Percentiles rank a stretch among this genome's conserved stretches.
phyloP scores from a whole-genome alignment of 2,329 filamentous ascomycete species.

The Cladosporium velox region DNA sequence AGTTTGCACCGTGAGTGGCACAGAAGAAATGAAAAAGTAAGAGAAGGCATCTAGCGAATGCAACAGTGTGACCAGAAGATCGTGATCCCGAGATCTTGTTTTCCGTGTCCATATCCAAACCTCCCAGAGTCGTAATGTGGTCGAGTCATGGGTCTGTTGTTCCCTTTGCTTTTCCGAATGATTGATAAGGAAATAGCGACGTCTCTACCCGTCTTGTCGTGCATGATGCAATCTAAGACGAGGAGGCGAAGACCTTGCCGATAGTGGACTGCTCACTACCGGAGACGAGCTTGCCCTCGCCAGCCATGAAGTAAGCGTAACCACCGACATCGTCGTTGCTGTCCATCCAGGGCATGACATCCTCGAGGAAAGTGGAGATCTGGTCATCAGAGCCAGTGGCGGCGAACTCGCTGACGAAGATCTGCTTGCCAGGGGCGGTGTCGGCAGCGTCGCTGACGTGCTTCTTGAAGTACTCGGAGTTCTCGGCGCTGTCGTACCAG shows the following conservation, averaged over 20 bases:
- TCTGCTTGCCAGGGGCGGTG: conserved; percentile 40
- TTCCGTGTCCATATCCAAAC: background rate
- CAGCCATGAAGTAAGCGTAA: conserved; percentile 43
- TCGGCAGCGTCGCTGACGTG: conserved; percentile 52
- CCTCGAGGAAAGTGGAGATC: conserved; percentile 51
- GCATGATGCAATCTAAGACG: background rate
- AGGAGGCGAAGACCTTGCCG: conserved; percentile 33
- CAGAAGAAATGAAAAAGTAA: background rate
- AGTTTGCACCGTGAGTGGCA: background rate
- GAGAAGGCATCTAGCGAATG: background rate
- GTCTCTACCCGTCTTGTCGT: background rate
- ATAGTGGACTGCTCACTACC: conserved; percentile 35
- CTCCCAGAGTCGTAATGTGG: conserved; percentile 4
- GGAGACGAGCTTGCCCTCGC: conserved; percentile 39
- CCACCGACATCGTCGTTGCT: conserved; percentile 41
- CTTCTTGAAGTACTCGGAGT: conserved; percentile 54
- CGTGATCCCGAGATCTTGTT: background rate
- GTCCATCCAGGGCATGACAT: conserved; percentile 52
- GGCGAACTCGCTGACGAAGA: conserved; percentile 69
- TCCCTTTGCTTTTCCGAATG: background rate
- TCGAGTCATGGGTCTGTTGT: conserved; percentile 16
- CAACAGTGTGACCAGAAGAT: background rate
- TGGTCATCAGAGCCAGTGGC: conserved; percentile 50
- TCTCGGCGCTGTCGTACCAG: conserved; percentile 60
- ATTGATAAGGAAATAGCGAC: conserved; percentile 2